Conservation (phyloP, 345 rosid species). For the Citrus medica region DNA sequence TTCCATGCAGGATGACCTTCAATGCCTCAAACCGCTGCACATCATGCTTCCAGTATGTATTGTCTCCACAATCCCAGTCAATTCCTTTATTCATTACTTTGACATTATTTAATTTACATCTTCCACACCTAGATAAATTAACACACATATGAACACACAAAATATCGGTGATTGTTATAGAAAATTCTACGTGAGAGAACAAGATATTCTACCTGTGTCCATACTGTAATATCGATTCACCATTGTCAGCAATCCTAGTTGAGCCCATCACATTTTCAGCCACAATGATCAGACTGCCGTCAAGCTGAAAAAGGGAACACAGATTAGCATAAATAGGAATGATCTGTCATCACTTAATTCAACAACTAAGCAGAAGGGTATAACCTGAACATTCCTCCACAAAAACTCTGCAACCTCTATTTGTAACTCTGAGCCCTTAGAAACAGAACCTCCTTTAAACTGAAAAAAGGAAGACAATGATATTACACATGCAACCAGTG, state of each 20-base stretch:
- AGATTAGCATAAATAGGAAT: constrained; percentile 16
- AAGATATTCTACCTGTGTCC: constrained; percentile 58
- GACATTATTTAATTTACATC: constrained; percentile 74
- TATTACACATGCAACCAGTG: constrained; percentile 2
- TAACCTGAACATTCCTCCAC: constrained; percentile 90
- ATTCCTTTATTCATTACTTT: constrained; percentile 72
- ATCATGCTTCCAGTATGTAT: constrained; percentile 86
- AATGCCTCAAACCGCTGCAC: constrained; percentile 60
- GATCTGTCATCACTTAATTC: neutral
- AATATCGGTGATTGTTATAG: neutral
- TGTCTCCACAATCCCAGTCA: constrained; percentile 66
- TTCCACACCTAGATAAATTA: constrained; percentile 66
- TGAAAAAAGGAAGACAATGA: constrained; percentile 24
- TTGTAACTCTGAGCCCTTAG: constrained; percentile 77
- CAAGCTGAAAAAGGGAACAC: constrained; percentile 47
- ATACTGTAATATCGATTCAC: constrained; percentile 63
- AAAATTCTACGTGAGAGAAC: constrained; percentile 4
- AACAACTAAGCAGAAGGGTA: constrained; percentile 3
- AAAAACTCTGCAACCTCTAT: constrained; percentile 84
- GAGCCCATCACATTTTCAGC: constrained; percentile 84
- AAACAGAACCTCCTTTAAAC: constrained; percentile 78
- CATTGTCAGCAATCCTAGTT: constrained; percentile 35
- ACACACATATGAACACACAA: constrained; percentile 1
- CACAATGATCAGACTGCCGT: constrained; percentile 75
- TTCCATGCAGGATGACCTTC: constrained; percentile 76